These are phyloP conservation scores for Fragaria ananassa DNA, from an alignment of 306 rosid genomes.

Conservation along the genomic window DNA sequence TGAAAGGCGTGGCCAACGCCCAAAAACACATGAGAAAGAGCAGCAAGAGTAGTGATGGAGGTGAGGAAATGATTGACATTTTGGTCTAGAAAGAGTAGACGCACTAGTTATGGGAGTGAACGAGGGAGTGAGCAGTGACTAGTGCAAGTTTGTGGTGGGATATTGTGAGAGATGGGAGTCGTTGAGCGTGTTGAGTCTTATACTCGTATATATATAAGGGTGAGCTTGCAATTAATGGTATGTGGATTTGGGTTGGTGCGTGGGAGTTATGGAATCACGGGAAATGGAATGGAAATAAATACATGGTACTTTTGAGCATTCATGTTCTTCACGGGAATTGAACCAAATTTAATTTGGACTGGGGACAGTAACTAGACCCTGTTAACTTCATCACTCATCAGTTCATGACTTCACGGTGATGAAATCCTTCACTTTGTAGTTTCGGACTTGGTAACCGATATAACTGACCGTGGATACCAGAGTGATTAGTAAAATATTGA, in stretches of 20 bases:
- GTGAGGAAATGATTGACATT: slow-evolving; percentile 36
- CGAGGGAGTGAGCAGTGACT: not conserved
- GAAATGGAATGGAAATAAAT: slow-evolving; percentile 13
- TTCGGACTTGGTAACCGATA: not conserved
- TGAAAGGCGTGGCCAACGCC: slow-evolving; percentile 37
- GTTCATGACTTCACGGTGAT: not conserved
- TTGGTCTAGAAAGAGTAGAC: slow-evolving; percentile 6
- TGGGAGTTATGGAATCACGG: slow-evolving; percentile 12
- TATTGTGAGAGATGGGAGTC: not conserved
- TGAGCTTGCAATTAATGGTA: slow-evolving; percentile 2
- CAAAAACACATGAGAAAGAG: slow-evolving; percentile 11
- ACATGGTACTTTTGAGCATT: not conserved
- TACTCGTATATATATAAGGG: not conserved
- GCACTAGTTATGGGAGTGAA: not conserved
- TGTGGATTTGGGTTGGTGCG: not conserved
- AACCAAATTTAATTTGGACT: not conserved
- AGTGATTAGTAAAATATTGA: too few species aligned
- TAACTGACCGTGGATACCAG: not conserved
- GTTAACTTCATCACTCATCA: not conserved
- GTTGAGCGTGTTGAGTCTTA: not conserved
- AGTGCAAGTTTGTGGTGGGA: not conserved
- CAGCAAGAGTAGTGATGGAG: not conserved
- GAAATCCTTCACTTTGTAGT: not conserved
- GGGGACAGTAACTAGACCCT: not conserved
- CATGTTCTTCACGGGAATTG: slow-evolving; percentile 19